Evolutionary conservation across 805 yeast species (phyloP).

Genomic region (Torulaspora maleeae): DNA sequence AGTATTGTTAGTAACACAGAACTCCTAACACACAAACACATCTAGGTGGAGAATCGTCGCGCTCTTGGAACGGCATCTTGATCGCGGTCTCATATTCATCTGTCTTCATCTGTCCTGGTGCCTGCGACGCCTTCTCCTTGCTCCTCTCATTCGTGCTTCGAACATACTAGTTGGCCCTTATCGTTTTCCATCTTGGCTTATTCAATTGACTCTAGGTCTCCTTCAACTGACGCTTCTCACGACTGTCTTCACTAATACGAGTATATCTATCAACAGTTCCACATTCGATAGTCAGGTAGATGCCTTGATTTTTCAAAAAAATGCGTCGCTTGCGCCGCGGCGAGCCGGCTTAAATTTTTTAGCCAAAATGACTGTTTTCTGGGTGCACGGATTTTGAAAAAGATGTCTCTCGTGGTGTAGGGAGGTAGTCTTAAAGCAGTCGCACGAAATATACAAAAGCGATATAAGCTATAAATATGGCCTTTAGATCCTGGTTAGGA

Average conservation of each 20-base stretch:
- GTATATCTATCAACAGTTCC: background rate
- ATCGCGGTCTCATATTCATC: too few species aligned
- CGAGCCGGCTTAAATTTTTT: background rate
- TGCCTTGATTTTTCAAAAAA: background rate
- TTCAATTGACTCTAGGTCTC: slow-evolving; percentile 22
- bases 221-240: background rate
- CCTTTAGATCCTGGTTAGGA: slow-evolving; percentile 27
- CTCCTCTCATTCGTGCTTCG: background rate
- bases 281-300: background rate
- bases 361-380: background rate
- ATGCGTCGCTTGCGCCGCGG: background rate
- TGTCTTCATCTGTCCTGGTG: background rate
- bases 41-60: background rate
- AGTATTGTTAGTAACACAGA: slow-evolving; percentile 20
- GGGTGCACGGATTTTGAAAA: background rate
- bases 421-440: background rate
- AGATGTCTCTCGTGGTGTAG: background rate
- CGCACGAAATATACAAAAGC: background rate
- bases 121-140: background rate
- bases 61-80: too few species aligned
- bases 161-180: slow-evolving; percentile 97
- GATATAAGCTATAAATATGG: background rate
- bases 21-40: background rate
- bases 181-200: slow-evolving; percentile 96
- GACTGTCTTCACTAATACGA: background rate